Conservation (phyloP, 2,329 filamentous ascomycete genomes). For the Bipolaris sorokiniana region DNA sequence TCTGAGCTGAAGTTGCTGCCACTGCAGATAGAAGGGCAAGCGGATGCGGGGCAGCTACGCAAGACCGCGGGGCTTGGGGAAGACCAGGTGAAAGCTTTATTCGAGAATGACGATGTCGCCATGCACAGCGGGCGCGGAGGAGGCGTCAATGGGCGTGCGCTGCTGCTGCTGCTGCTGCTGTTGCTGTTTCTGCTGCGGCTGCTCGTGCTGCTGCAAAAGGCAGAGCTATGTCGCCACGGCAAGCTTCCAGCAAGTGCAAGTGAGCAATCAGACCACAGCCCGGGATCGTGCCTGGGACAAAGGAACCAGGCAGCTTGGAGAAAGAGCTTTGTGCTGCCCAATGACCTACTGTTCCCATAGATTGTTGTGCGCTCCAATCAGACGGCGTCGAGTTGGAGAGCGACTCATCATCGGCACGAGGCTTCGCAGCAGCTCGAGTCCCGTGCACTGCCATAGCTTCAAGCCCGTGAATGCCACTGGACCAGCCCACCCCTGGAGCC, state of each 20-base stretch:
- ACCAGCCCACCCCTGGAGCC: conserved; percentile 8
- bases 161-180: background rate
- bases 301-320: conserved; percentile 13
- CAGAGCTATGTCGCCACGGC: conserved; percentile 18
- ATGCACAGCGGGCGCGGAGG: conserved; percentile 1
- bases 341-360: conserved; percentile 15
- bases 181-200: background rate
- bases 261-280: conserved; percentile 16
- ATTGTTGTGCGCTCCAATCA: conserved; percentile 17
- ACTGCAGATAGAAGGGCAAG: conserved; percentile 16
- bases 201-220: conserved; percentile 1
- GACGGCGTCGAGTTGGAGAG: conserved; percentile 4
- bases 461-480: conserved; percentile 7
- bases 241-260: conserved; percentile 14
- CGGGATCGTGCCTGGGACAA: conserved; percentile 15
- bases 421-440: conserved; percentile 11
- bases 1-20: conserved; percentile 17
- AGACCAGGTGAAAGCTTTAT: conserved; percentile 12
- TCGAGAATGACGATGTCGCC: conserved; percentile 6
- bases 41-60: conserved; percentile 18
- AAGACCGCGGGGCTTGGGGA: conserved; percentile 14
- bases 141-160: conserved; percentile 4
- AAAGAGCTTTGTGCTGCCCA: conserved; percentile 18
- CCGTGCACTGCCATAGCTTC: conserved; percentile 12
- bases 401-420: conserved; percentile 19